A percentile compares a stretch with the other conserved stretches of the same genome.
Evolutionary conservation across 2,329 filamentous ascomycete genomes (phyloP).

Genomic region (Colletotrichum tofieldiae): DNA sequence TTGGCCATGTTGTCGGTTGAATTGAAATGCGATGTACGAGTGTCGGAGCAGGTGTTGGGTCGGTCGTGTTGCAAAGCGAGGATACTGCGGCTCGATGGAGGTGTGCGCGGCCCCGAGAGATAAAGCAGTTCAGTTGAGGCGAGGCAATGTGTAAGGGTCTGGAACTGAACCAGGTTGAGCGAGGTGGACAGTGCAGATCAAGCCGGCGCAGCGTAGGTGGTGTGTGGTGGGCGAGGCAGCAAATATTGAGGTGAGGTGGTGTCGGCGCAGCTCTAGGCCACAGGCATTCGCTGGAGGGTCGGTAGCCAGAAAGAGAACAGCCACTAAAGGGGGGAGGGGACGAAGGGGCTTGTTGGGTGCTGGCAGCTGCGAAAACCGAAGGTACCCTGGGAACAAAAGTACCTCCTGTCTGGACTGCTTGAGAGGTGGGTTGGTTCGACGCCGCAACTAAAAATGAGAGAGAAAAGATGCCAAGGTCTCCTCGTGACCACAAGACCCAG

Average conservation of each 20-base stretch:
- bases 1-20: constrained; percentile 85
- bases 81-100: constrained; percentile 36
- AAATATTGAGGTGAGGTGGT: constrained; percentile 30
- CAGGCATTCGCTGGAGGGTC: constrained; percentile 26
- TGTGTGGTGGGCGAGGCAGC: constrained; percentile 25
- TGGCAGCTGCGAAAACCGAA: background rate
- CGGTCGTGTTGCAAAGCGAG: constrained; percentile 45
- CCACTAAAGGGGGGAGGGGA: constrained; percentile 15
- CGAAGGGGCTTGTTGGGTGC: background rate
- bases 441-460: background rate
- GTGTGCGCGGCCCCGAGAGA: constrained; percentile 43
- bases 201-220: constrained; percentile 14
- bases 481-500: background rate
- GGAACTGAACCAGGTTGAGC: constrained; percentile 40
- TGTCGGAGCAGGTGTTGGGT: constrained; percentile 47
- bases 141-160: constrained; percentile 42
- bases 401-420: too few relatives aligned
- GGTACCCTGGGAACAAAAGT: background rate
- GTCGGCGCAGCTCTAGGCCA: constrained; percentile 33
- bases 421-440: background rate
- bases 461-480: background rate
- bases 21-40: constrained; percentile 45
- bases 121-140: constrained; percentile 43
- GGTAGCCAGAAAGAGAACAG: background rate
- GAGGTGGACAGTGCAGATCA: constrained; percentile 35